A percentile compares a stretch with the other conserved stretches of the same genome.
Evolutionary conservation across 202 grass and related monocot genomes (phyloP).

Genomic region (Alloteropsis angusta): DNA sequence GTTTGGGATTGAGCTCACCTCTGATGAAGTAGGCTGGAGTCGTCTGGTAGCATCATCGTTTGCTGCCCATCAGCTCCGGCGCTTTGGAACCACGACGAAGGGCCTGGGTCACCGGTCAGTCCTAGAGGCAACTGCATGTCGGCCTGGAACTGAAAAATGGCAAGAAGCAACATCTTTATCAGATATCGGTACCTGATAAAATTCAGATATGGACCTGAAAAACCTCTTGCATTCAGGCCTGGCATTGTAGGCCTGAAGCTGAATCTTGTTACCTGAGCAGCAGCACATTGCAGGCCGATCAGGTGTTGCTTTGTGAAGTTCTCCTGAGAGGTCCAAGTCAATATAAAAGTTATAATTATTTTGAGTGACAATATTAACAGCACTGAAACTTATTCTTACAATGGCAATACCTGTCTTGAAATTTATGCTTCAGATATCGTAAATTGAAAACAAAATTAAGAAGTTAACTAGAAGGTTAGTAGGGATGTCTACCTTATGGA

Average conservation of each 20-base stretch:
- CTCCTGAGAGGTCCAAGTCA: constrained; percentile 35
- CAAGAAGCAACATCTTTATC: background rate
- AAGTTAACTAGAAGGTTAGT: background rate
- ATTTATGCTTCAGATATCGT: background rate
- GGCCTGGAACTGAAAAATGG: constrained; percentile 44
- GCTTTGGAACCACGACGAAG: constrained; percentile 42
- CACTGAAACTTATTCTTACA: background rate
- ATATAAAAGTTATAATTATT: constrained; percentile 1
- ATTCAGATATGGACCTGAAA: background rate
- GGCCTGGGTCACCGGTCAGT: constrained; percentile 27
- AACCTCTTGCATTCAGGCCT: background rate
- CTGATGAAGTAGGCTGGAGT: constrained; percentile 46
- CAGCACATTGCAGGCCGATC: constrained; percentile 50
- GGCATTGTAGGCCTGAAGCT: background rate
- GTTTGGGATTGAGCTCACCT: constrained; percentile 27
- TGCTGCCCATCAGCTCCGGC: constrained; percentile 20
- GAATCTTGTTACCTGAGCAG: constrained; percentile 40
- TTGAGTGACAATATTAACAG: background rate
- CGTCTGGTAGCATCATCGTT: constrained; percentile 41
- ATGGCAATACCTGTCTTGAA: background rate
- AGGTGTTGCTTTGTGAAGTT: constrained; percentile 55
- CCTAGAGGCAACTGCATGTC: constrained; percentile 45
- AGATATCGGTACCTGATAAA: constrained; percentile 10
- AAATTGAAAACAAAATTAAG: background rate
- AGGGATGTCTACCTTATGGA: constrained; percentile 44